Evolutionary conservation across 306 rosid species (phyloP), one percentile per base, ranked within the genome.

Genomic region (Begonia fuchsioides): DNA sequence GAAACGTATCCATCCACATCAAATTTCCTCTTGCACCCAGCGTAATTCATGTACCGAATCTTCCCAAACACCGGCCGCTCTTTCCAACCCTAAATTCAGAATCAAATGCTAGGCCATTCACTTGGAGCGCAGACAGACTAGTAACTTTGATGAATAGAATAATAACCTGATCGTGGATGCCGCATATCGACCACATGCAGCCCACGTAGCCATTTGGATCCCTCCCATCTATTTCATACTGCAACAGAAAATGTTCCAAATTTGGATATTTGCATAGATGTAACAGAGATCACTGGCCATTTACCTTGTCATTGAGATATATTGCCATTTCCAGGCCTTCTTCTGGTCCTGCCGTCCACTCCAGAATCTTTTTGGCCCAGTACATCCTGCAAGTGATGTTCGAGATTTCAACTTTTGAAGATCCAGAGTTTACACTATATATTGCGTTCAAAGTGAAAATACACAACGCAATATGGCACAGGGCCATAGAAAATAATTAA

Each of bases 161-260:
- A 47, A 16, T 16, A 53, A 88, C 97, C 95, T 88, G 97, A 79
- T 88, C 95, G 46, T 88, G 97, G 50, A 84, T 74, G 13, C 95
- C 97, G 12, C 95, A 84, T 48, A 88, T 72, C 18, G 97, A 84
- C 97, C 95, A 88, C 95, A 88, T 88, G 74, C 97, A 88, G 50
- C 97, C 97, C 12, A 67, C 83, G 3, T 81, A 88, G 43, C 97
- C 95, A 63, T 47, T 83, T 18, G 95, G 95, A 57, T 88, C 97
- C 68, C 97, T 78, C 51, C 97, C 97, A 70, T 88, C 97, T 9
- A 83, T 60, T 70, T 76, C 80, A 63, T 88, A 88, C 95, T 88
- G 82, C 81, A 74, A n/a, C n/a, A 10, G 18, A 5, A 14, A 3
- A n/a, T 1, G 8, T 45, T n/a, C 39, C 13, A 1, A 17, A 38